Percentiles rank a stretch among this genome's conserved stretches.
Evolutionary conservation across 257 asterid species (phyloP).

Genomic region (Gardenia jasminoides): DNA sequence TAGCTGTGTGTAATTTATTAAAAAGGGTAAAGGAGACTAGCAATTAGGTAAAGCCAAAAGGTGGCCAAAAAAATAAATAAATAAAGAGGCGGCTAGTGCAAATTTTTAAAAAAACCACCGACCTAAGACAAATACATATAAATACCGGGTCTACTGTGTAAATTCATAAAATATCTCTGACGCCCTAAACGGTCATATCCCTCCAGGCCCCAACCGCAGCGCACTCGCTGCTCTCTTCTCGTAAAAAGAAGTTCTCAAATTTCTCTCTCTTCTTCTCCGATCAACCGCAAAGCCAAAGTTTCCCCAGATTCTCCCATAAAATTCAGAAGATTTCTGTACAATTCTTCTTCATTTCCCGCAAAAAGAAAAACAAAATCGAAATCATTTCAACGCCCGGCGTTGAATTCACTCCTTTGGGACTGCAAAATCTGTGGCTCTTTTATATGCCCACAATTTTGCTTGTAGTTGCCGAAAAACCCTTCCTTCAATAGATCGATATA

Average conservation of each 20-base stretch:
- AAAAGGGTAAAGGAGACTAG: neutral
- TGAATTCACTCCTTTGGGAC: neutral
- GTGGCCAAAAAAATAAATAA: no score
- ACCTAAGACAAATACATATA: constrained; percentile 5
- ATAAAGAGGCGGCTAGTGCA: neutral
- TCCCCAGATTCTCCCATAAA: neutral
- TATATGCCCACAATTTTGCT: constrained; percentile 27
- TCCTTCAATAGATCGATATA: constrained; percentile 14
- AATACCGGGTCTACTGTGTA: constrained; percentile 18
- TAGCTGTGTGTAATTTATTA: neutral
- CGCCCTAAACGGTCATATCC: constrained; percentile 47
- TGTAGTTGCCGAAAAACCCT: constrained; percentile 13
- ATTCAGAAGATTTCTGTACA: constrained; percentile 1
- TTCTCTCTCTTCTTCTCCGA: constrained; percentile 10
- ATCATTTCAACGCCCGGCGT: neutral
- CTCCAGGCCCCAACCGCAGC: neutral
- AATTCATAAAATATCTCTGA: constrained; percentile 26
- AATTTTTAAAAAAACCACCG: neutral
- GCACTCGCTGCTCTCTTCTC: neutral
- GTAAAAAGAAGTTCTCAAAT: neutral
- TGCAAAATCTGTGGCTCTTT: constrained; percentile 25
- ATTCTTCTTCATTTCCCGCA: neutral
- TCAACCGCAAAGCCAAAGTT: neutral
- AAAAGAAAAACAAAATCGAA: neutral
- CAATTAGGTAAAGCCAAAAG: neutral